These are phyloP conservation scores for Pittosporum tobira DNA, from an alignment of 129 eudicot genomes.

Conservation along the genomic window DNA sequence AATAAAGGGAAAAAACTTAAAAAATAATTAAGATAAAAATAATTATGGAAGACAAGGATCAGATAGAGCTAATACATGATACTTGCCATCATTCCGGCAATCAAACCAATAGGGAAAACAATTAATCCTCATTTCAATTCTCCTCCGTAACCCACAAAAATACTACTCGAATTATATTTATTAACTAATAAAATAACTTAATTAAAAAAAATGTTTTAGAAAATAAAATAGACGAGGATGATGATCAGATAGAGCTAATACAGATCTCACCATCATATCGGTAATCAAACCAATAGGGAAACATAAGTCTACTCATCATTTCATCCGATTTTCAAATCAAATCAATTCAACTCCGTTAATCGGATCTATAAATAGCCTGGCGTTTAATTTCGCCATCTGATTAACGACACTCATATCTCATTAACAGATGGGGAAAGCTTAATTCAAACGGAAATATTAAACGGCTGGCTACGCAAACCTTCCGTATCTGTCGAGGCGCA, in stretches of 20 bases:
- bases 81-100: conserved; percentile 31
- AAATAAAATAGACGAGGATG: background rate
- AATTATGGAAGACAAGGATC: background rate
- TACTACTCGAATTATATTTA: too few relatives aligned
- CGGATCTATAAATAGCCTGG: too few relatives aligned
- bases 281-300: conserved; percentile 33
- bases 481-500: too few relatives aligned
- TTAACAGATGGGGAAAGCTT: too few relatives aligned
- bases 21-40: background rate
- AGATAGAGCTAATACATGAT: conserved; percentile 33
- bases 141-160: background rate
- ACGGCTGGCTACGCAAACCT: too few relatives aligned
- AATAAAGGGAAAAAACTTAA: background rate
- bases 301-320: conserved; percentile 17
- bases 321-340: too few relatives aligned
- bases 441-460: too few relatives aligned
- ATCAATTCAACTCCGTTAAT: too few relatives aligned
- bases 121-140: conserved; percentile 32
- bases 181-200: background rate
- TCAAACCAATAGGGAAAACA: conserved; percentile 47
- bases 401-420: too few relatives aligned
- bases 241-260: conserved; percentile 42
- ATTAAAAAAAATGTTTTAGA: background rate
- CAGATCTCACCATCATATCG: conserved; percentile 30
- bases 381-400: too few relatives aligned